A percentile compares a stretch with the other conserved stretches of the same genome.
phyloP scores from a whole-genome alignment of 2,329 filamentous ascomycete species.

The Nothopassalora personata region DNA sequence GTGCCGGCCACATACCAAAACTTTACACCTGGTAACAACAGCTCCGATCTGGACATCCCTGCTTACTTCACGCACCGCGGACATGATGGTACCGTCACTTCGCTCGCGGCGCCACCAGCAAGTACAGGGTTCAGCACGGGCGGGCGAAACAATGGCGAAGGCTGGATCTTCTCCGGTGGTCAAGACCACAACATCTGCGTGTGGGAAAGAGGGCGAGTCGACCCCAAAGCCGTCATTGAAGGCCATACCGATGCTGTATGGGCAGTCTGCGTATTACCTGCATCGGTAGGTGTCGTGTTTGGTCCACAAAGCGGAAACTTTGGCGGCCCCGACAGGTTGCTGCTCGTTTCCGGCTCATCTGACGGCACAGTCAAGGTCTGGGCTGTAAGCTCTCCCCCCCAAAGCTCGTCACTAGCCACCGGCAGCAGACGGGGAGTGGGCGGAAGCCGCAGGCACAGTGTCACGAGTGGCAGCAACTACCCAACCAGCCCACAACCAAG shows the following conservation, averaged over 20 bases:
- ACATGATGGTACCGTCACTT: slow-evolving; percentile 84
- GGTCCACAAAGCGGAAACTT: slow-evolving; percentile 61
- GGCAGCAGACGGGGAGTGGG: slow-evolving; percentile 62
- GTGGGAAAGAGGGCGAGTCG: slow-evolving; percentile 90
- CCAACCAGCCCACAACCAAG: slow-evolving; percentile 85
- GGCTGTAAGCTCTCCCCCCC: slow-evolving; percentile 87
- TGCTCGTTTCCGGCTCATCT: slow-evolving; percentile 85
- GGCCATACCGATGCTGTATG: slow-evolving; percentile 91
- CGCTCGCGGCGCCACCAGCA: slow-evolving; percentile 78
- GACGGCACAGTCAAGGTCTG: slow-evolving; percentile 90
- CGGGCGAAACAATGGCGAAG: slow-evolving; percentile 80
- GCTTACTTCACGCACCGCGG: slow-evolving; percentile 95
- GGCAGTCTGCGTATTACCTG: slow-evolving; percentile 87
- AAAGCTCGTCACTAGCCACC: slow-evolving; percentile 73
- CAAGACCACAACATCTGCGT: slow-evolving; percentile 90
- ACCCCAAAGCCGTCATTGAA: slow-evolving; percentile 89
- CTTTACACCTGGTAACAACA: slow-evolving; percentile 49
- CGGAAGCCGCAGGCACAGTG: slow-evolving; percentile 81
- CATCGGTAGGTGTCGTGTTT: slow-evolving; percentile 74
- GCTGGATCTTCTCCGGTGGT: slow-evolving; percentile 97
- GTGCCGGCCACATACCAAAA: slow-evolving; percentile 70
- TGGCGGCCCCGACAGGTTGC: slow-evolving; percentile 75
- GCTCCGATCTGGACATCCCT: slow-evolving; percentile 75
- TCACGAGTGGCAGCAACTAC: slow-evolving; percentile 90
- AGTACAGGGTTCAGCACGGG: slow-evolving; percentile 85